Evolutionary conservation across 495 filamentous ascomycete genomes (phyloP).

Genomic region (Penicillium lagena): DNA sequence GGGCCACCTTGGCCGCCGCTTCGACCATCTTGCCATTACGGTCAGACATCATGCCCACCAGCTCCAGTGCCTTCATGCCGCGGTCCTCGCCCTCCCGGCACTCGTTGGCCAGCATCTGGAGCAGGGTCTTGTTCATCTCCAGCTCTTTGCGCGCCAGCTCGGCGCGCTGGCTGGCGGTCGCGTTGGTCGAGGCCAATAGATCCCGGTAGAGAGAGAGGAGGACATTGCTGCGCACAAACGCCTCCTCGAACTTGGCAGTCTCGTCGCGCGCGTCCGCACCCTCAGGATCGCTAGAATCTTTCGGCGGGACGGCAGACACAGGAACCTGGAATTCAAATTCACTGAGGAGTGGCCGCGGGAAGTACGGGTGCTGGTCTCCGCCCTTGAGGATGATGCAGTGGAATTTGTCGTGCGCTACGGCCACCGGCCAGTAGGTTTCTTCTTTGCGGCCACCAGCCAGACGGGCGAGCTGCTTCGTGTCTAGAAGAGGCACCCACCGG

Average conservation of each 20-base stretch:
- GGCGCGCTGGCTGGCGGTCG: constrained; percentile 55
- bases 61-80: constrained; percentile 89
- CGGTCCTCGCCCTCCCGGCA: constrained; percentile 87
- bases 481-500: constrained; percentile 84
- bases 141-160: constrained; percentile 64
- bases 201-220: constrained; percentile 67
- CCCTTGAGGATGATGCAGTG: constrained; percentile 99
- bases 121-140: constrained; percentile 77
- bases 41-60: constrained; percentile 73
- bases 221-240: constrained; percentile 68
- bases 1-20: constrained; percentile 76
- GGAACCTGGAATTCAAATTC: constrained; percentile 93
- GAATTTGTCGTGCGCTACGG: constrained; percentile 85
- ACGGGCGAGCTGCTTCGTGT: constrained; percentile 77
- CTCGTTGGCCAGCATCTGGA: constrained; percentile 86
- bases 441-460: constrained; percentile 75
- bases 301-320: constrained; percentile 47
- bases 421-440: constrained; percentile 92
- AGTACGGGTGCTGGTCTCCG: constrained; percentile 87
- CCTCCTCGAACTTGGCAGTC: constrained; percentile 58
- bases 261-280: constrained; percentile 31
- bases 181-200: constrained; percentile 53
- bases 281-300: constrained; percentile 30
- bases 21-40: constrained; percentile 77
- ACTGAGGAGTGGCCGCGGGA: constrained; percentile 82